Conservation (phyloP, 2,329 filamentous ascomycete genomes). For the Cyanodermella asteris region DNA sequence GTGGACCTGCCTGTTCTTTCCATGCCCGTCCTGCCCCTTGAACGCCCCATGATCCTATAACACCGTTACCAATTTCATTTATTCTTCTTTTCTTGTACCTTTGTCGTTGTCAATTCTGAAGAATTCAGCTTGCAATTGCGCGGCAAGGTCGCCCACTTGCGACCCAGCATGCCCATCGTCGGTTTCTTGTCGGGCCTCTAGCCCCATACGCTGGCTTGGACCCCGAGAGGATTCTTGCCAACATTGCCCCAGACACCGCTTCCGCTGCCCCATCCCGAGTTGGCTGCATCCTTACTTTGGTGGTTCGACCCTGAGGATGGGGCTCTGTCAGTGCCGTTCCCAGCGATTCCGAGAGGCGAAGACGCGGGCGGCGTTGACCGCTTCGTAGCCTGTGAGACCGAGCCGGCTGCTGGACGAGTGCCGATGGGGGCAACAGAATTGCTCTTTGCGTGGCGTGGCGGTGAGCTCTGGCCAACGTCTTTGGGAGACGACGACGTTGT, state of each 20-base stretch:
- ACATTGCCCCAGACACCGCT: conserved; percentile 68
- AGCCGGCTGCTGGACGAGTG: conserved; percentile 49
- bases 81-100: too few species aligned
- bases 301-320: conserved; percentile 40
- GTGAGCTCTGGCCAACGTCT: conserved; percentile 32
- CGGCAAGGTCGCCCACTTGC: conserved; percentile 1
- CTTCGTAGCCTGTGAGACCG: conserved; percentile 25
- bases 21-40: too few species aligned
- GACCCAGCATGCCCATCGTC: too few species aligned
- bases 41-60: too few species aligned
- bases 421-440: conserved; percentile 75
- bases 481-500: conserved; percentile 63
- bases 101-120: too few species aligned
- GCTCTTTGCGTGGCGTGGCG: conserved; percentile 42
- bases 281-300: conserved; percentile 21
- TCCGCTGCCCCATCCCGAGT: conserved; percentile 52
- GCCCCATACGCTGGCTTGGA: conserved; percentile 88
- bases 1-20: too few species aligned
- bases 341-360: conserved; percentile 59
- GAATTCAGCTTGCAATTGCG: too few species aligned
- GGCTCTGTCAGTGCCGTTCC: conserved; percentile 31
- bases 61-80: too few species aligned
- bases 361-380: conserved; percentile 40
- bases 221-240: conserved; percentile 60
- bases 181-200: too few species aligned